Evolutionary conservation across 805 yeast genomes (phyloP), one percentile per base, ranked within the genome.

Genomic region (Geotrichum ghanense): DNA sequence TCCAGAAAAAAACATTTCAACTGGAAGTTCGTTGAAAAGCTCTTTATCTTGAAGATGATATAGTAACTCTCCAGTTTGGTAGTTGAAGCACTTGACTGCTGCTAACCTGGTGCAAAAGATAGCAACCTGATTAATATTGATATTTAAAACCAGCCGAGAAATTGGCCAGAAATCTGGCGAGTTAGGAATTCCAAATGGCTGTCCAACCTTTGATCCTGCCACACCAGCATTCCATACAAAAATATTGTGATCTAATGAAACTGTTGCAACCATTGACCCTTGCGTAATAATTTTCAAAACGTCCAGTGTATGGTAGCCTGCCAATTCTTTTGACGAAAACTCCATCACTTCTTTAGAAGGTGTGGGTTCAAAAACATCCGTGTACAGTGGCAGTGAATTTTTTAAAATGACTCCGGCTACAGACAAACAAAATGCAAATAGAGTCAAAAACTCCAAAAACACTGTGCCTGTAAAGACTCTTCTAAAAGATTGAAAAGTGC

Each of bases 191-290:
- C 46, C 45, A 22, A 41, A 41, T 10, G 57, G 57, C 44, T 44
- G 48, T 22, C 19, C 22, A 39, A 39, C 17, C 14, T 20, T 22
- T 4, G 25, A 21, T 9, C 41, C 41, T 35, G 17, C 31, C 16
- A n/a, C 19, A 39, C 1, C 52, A 34, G 58, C 62, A 25, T 58
- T 80, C 94, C 94, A 85, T 9, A 84, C 75, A 25, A 77, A 60
- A 3, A 85, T 71, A 49, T 72, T 75, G 53, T 82, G 88, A 55
- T 85, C 94, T 57, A 86, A 65, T 3, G 89, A 90, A 22, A 82
- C 73, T 1, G 84, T 78, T 21, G 83, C 70, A 54, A 83, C 80
- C 45, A 47, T 47, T 4, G 57, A 49, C 6, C 49, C 51, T 31
- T 55, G 51, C 16, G 47, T 35, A 14, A 48, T 64, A 9, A 83